A percentile compares a stretch with the other conserved stretches of the same genome.
Conservation (phyloP, 176 grass and related monocot species). For the Oryza meridionalis region DNA sequence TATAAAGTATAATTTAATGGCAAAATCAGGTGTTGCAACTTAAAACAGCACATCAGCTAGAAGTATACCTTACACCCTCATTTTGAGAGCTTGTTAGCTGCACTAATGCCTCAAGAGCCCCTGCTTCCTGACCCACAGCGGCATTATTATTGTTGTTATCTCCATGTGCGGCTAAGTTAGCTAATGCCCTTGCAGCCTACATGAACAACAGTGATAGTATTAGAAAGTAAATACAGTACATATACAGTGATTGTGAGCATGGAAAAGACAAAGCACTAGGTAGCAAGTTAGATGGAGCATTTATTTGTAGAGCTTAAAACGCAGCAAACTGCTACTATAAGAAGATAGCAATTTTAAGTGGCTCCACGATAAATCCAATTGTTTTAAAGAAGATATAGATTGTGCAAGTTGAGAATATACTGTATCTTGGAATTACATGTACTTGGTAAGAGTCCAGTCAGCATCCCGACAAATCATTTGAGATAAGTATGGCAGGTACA, state of each 20-base stretch:
- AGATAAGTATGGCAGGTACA: conserved; percentile 3
- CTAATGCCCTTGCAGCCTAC: conserved; percentile 95
- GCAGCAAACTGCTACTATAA: conserved; percentile 23
- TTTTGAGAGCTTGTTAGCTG: conserved; percentile 96
- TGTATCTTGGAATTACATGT: background rate
- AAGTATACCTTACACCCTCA: conserved; percentile 93
- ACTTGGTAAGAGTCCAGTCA: conserved; percentile 18
- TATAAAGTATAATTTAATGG: conserved; percentile 13
- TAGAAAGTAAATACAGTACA: conserved; percentile 35
- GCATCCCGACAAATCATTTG: conserved; percentile 10
- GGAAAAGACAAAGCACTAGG: conserved; percentile 14
- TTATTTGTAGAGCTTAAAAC: conserved; percentile 27
- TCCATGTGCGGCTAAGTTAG: conserved; percentile 99
- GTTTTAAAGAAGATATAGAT: conserved; percentile 13
- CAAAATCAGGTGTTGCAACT: conserved; percentile 37
- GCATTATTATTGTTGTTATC: conserved; percentile 98
- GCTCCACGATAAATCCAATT: conserved; percentile 28
- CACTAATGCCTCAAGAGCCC: conserved; percentile 93
- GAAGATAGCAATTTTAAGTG: conserved; percentile 17
- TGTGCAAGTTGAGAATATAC: conserved; percentile 4
- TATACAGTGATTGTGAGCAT: conserved; percentile 15
- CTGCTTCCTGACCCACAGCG: conserved; percentile 94
- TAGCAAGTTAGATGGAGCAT: background rate
- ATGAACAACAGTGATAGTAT: conserved; percentile 34
- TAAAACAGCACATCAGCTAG: conserved; percentile 28